Evolutionary conservation across 2,329 filamentous ascomycete species (phyloP), one percentile per base, ranked within the genome.

Genomic region (Trichothecium sympodiale): DNA sequence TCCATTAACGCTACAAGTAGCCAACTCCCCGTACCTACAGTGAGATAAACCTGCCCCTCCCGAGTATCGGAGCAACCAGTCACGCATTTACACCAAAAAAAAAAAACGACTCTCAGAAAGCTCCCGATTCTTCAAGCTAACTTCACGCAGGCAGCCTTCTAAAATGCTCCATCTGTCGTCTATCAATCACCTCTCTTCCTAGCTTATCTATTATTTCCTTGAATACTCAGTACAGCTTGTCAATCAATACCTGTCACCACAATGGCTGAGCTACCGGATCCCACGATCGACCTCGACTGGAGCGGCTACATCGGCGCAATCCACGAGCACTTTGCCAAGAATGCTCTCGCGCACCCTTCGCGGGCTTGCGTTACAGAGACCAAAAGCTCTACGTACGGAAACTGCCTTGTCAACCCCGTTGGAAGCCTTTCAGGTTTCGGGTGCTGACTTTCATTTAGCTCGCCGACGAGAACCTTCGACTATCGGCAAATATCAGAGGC

Each of bases 401-500:
- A 10, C 30, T 23, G 3, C 30, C 35, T 17, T 29, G 13, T 16
- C 32, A 15, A 38, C 17, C 17, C 10, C 14, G n/a, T n/a, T n/a
- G n/a, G n/a, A n/a, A n/a, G n/a, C n/a, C n/a, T 8, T 14, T 34
- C n/a, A 38, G 13, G 29, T 15, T 9, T 33, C 25, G n/a, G 15
- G 9, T 38, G 28, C 31, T 39, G 23, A 41, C 33, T 29, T 29
- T 43, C 26, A 3, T 34, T 41, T n/a, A 43, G 43, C 9, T 63
- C 67, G 3, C 68, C 77, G 7, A 65, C 77, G 53, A 69, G 83
- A 43, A 61, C 60, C 33, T 95, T 91, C 58, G 89, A 78, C 17
- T 96, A 95, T 57, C 67, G 67, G 44, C 84, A 94, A 50, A 94
- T 96, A 52, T 72, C 87, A 52, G 82, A 94, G 61, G 80, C 81